Evolutionary conservation across 441 rosid species (phyloP), one percentile per base, ranked within the genome.

Genomic region (Arabidopsis lyrata): DNA sequence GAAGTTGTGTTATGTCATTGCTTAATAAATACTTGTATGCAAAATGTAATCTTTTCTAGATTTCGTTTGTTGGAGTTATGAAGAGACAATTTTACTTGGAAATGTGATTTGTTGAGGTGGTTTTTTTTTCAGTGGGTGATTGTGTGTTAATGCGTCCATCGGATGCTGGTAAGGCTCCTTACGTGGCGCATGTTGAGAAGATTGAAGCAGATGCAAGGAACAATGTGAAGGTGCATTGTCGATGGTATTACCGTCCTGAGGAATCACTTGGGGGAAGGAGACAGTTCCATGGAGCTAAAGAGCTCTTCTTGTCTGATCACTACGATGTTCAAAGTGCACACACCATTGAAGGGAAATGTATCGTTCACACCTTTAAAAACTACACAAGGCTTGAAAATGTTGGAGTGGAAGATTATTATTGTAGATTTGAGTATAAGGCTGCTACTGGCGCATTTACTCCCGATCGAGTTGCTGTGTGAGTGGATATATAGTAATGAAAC

Each of bases 381-480:
- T 93, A 91, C 72, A 85, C 97, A 2, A 89, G 86, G 81, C 98
- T 93, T 42, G 98, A 91, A 66, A 85, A 91, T 75, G 94, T 93
- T 50, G 97, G 90, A 2, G 88, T 85, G 0, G 98, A 91, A 78
- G 98, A 93, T 82, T 93, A 89, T 78, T 93, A 85, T 70, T 89
- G 94, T 77, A 80, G 98, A 76, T 91, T 93, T 20, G 94, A 91
- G 78, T 93, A 91, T 49, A 93, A 89, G 77, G 97, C 96, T 81
- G 85, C 96, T 35, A 91, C 96, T 27, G 97, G 97, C 10, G 93
- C 89, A 2, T 91, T 93, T 78, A 89, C 92, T 0, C 93, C 95
- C 0, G 97, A 91, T 69, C 89, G 93, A 10, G 98, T 91, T 75
- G 97, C 93, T 44, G 97, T 91, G 98, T 91, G 77, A 91, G 96